These are phyloP conservation scores for Amanita inopinata DNA, from an alignment of 768 basidiomycete genomes.

Conservation along the genomic window DNA sequence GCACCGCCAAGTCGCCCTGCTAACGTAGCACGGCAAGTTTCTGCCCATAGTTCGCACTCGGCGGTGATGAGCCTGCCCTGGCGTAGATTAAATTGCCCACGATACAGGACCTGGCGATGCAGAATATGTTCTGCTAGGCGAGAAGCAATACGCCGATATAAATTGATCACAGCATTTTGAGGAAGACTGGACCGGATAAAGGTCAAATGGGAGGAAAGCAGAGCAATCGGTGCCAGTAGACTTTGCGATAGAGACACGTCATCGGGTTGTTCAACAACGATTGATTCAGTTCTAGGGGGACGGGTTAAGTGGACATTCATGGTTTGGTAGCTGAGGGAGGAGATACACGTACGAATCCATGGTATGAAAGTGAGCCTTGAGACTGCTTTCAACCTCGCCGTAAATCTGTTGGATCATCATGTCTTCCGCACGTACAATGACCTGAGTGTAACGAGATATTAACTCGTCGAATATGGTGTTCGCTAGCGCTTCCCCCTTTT, in stretches of 20 bases:
- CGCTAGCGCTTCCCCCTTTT: slow-evolving; percentile 28
- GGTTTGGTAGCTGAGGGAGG: too few relatives aligned
- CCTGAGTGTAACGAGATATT: slow-evolving; percentile 48
- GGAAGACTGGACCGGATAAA: slow-evolving; percentile 62
- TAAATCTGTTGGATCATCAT: slow-evolving; percentile 80
- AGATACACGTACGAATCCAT: slow-evolving; percentile 25
- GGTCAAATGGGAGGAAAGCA: slow-evolving; percentile 71
- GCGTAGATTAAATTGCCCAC: slow-evolving; percentile 51
- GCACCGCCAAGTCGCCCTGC: slow-evolving; percentile 34
- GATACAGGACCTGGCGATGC: slow-evolving; percentile 74
- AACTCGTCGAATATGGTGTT: slow-evolving; percentile 77
- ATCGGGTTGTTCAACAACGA: slow-evolving; percentile 16
- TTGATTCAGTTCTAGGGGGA: slow-evolving; percentile 2
- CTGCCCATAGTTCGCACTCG: slow-evolving; percentile 79
- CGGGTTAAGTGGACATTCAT: too few relatives aligned
- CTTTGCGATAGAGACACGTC: slow-evolving; percentile 54
- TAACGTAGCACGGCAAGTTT: slow-evolving; percentile 60
- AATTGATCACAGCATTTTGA: slow-evolving; percentile 35
- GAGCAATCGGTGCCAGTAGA: slow-evolving; percentile 65
- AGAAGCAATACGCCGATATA: slow-evolving; percentile 71
- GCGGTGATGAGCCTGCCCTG: slow-evolving; percentile 56
- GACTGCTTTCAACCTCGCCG: slow-evolving; percentile 66
- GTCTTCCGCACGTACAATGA: slow-evolving; percentile 69
- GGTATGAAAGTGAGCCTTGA: slow-evolving; percentile 64
- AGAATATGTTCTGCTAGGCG: slow-evolving; percentile 70